phyloP scores from a whole-genome alignment of 176 grass and related monocot genomes.

The Oryza meridionalis region DNA sequence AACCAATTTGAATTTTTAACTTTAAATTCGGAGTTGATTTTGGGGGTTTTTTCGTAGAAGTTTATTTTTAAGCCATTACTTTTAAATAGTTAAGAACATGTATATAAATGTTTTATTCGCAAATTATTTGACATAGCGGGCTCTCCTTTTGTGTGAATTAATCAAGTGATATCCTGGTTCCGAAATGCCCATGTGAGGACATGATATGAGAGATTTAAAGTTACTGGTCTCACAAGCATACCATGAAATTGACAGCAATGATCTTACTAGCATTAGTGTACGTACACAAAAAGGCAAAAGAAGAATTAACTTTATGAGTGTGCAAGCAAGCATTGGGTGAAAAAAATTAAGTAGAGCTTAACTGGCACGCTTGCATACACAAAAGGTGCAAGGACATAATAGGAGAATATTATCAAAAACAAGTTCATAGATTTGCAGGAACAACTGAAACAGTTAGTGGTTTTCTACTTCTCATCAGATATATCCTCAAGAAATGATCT shows the following conservation, averaged over 20 bases:
- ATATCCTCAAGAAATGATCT: background rate
- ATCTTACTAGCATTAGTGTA: background rate
- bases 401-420: background rate
- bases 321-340: background rate
- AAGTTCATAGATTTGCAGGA: background rate
- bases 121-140: background rate
- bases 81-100: too few species aligned
- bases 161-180: background rate
- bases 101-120: too few species aligned
- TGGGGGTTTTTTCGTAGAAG: too few species aligned
- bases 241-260: background rate
- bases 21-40: too few species aligned
- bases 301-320: background rate
- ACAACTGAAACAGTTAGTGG: background rate
- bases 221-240: constrained; percentile 1
- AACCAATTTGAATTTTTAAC: too few species aligned
- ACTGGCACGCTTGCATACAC: background rate
- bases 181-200: background rate
- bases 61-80: too few species aligned
- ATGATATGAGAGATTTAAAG: background rate
- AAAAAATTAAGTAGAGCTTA: background rate
- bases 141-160: background rate
- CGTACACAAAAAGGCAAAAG: background rate
- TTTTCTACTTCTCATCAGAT: background rate
- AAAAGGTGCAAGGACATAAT: background rate